Conservation (phyloP, 345 rosid genomes). For the Trapa bicornis region DNA sequence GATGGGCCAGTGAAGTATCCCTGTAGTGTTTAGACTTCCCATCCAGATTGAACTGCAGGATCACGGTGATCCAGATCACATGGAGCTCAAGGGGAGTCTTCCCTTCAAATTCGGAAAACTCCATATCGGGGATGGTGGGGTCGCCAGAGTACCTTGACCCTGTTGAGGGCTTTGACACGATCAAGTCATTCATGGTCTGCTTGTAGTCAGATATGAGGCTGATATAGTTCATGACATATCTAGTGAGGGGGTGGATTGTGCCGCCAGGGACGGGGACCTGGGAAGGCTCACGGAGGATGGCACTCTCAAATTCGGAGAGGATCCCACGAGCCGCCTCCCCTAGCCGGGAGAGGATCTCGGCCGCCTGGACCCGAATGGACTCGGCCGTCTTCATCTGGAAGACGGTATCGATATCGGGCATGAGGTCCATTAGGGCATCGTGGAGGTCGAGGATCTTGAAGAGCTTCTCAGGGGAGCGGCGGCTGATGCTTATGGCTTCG, state of each 20-base stretch:
- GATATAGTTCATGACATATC: slow-evolving; percentile 94
- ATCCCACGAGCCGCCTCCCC: slow-evolving; percentile 85
- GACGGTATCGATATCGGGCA: slow-evolving; percentile 69
- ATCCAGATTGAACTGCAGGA: slow-evolving; percentile 76
- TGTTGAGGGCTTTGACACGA: slow-evolving; percentile 64
- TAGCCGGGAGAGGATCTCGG: slow-evolving; percentile 65
- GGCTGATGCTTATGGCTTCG: slow-evolving; percentile 76
- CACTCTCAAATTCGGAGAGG: slow-evolving; percentile 71
- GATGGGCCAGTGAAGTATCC: slow-evolving; percentile 56
- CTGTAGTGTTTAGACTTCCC: slow-evolving; percentile 70
- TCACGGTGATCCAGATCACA: slow-evolving; percentile 80
- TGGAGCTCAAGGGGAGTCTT: slow-evolving; percentile 64
- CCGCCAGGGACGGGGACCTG: slow-evolving; percentile 79
- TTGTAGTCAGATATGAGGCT: slow-evolving; percentile 88
- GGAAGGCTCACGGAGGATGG: slow-evolving; percentile 68
- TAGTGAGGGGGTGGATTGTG: slow-evolving; percentile 82
- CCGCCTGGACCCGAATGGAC: slow-evolving; percentile 52
- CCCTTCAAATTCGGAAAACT: slow-evolving; percentile 54
- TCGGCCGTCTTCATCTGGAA: slow-evolving; percentile 52
- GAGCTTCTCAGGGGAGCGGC: slow-evolving; percentile 86
- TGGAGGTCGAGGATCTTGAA: slow-evolving; percentile 87
- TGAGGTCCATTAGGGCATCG: slow-evolving; percentile 55
- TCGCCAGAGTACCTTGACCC: slow-evolving; percentile 75
- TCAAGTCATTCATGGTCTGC: slow-evolving; percentile 59
- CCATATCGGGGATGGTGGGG: slow-evolving; percentile 63